Evolutionary conservation across 257 asterid species (phyloP), one percentile per base, ranked within the genome.

Genomic region (Galeopsis tetrahit): DNA sequence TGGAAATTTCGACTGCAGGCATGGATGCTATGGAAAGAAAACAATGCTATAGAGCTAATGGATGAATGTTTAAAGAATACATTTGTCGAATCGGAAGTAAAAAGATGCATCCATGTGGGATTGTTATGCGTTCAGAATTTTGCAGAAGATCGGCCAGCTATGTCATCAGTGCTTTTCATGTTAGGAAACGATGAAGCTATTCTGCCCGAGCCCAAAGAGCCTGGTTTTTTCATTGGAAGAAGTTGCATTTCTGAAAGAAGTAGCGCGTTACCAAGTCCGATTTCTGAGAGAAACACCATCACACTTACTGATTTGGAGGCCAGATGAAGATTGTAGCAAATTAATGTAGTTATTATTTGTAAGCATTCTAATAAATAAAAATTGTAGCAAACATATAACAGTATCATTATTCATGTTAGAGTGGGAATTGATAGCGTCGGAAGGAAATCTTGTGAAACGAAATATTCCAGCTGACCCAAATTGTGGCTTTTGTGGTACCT

Each of bases 11-110:
- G 10, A 38, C n/a, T n/a, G n/a, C 52, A 52, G 73, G 73, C 73
- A 9, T 68, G 73, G 73, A 11, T 68, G 63, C 51, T 68, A 8
- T 68, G 63, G 73, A 36, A 52, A 17, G 73, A 51, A 34, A 17
- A 52, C n/a, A 52, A 10, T 21, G 10, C 9, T 2, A 7, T 68
- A 35, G 73, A 68, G 39, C 31, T 68, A 0, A 52, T 68, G 63
- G 73, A 68, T 52, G 63, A 34, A 6, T 48, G 62, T 9, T 51
- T 68, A 15, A 15, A 35, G 2, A 33, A 52, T 17, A 52, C 73
- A 51, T 68, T 51, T 4, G 7, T 68, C 4, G 63, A 68, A 35
- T 68, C 63, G 8, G 36, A 68, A 68, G 63, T 68, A 7, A 68
- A 52, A 55, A 68, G 63, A 52, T 68, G 73, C 52, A 52, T 68